Evolutionary conservation across 305 asterid genomes (phyloP), one percentile per base, ranked within the genome.

Genomic region (Ajuga reptans): DNA sequence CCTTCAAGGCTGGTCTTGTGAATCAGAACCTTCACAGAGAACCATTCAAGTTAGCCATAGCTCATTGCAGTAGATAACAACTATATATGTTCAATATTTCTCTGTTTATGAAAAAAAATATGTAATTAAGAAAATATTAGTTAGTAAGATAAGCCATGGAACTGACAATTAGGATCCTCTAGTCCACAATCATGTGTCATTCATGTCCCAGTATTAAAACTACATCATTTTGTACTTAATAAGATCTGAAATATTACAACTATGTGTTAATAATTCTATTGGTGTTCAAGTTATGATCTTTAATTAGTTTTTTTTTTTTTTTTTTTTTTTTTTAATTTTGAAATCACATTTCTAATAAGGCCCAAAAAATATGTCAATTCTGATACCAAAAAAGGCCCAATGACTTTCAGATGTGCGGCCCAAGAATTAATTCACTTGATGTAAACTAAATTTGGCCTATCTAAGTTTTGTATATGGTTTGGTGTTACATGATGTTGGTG

Each of bases 1-100:
- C 11, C 81, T 83, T 4, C 84, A 87, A 68, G 98, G 98, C 36
- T 92, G 98, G 98, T 69, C 89, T 12, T 86, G 89, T 67, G 39
- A 64, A n/a, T 45, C 78, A n/a, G 62, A 43, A 66, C 54, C 18
- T 49, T 59, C 66, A 18, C 37, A 33, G 0, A 66, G 31, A 10
- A 21, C 31, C 46, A 49, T 66, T 69, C 75, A n/a, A 70, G 71
- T 31, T 3, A 66, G 12, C 9, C 82, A 69, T 9, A 66, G 55
- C 41, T 66, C 82, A 0, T 51, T 75, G 63, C 77, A 72, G 27
- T 83, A 78, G 80, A 14, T 45, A 0, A 10, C 14, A 16, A 7
- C 12, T 3, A 16, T n/a, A n/a, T n/a, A n/a, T 34, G 10, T 37
- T 5, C 10, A 2, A 5, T 37, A 5, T 37, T 37, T 50, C 47